Conservation (phyloP, 768 basidiomycete genomes). For the Hygrocybe coccinea region DNA sequence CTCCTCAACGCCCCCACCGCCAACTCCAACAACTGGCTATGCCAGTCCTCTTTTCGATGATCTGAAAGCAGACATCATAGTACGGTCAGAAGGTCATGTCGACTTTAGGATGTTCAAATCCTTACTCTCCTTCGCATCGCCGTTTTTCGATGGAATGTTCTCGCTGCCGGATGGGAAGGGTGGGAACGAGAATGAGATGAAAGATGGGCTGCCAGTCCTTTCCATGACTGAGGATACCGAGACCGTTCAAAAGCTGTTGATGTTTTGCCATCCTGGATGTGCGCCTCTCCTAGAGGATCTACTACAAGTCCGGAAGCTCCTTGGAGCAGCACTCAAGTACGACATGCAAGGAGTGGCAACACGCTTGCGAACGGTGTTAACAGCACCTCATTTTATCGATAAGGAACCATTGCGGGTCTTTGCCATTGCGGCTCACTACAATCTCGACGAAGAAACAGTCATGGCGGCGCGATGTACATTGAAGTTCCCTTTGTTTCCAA, state of each 20-base stretch:
- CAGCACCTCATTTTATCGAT: conserved; percentile 23
- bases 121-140: conserved; percentile 2
- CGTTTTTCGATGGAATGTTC: conserved; percentile 10
- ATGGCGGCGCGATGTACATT: conserved; percentile 34
- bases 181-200: background rate
- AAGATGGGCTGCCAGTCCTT: conserved; percentile 16
- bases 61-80: conserved; percentile 5
- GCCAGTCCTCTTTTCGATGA: background rate
- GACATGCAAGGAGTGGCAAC: conserved; percentile 31
- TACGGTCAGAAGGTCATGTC: conserved; percentile 5
- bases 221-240: conserved; percentile 27
- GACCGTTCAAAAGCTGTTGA: conserved; percentile 30
- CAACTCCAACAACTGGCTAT: too few relatives aligned
- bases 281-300: conserved; percentile 30
- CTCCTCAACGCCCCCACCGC: too few relatives aligned
- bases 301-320: conserved; percentile 31
- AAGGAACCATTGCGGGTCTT: conserved; percentile 34
- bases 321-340: conserved; percentile 38
- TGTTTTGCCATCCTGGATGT: conserved; percentile 35
- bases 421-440: conserved; percentile 37
- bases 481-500: conserved; percentile 30
- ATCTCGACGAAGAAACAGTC: conserved; percentile 29
- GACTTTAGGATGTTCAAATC: conserved; percentile 5
- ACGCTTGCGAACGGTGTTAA: conserved; percentile 26
- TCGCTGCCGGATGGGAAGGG: conserved; percentile 1